Evolutionary conservation across 1,284 basidiomycete genomes (phyloP).

Genomic region (Ganoderma meredithae): DNA sequence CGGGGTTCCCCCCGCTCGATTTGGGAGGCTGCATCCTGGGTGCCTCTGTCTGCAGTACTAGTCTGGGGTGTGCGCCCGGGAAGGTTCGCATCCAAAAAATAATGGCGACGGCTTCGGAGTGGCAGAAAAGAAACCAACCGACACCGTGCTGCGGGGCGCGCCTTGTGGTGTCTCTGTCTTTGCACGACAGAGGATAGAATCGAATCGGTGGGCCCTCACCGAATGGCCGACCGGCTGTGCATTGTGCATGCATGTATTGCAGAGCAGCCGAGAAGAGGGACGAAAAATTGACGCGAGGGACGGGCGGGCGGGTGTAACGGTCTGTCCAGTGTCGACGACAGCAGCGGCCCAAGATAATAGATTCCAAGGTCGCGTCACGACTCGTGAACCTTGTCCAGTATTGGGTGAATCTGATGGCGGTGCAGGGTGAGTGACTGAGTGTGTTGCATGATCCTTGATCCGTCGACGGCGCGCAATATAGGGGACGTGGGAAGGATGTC

Average conservation of each 20-base stretch:
- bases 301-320: not conserved
- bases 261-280: no score
- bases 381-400: constrained; percentile 18
- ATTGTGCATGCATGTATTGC: no score
- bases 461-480: constrained; percentile 4
- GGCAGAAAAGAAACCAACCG: not conserved
- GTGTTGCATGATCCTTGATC: constrained; percentile 15
- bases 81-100: constrained; percentile 5
- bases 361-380: not conserved
- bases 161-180: not conserved
- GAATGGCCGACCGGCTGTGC: constrained; percentile 1
- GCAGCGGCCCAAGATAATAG: no score
- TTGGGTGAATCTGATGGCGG: constrained; percentile 12
- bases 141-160: not conserved
- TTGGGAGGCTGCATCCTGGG: not conserved
- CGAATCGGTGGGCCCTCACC: not conserved
- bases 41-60: not conserved
- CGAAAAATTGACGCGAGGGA: not conserved
- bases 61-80: constrained; percentile 11
- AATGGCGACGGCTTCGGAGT: no score
- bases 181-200: not conserved
- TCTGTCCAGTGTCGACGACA: not conserved
- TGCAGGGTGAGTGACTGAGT: constrained; percentile 23
- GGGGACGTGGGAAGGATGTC: constrained; percentile 15
- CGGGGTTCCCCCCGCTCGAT: not conserved